phyloP scores from a whole-genome alignment of 352 stramenopile genomes.

The Peronospora farinosa region DNA sequence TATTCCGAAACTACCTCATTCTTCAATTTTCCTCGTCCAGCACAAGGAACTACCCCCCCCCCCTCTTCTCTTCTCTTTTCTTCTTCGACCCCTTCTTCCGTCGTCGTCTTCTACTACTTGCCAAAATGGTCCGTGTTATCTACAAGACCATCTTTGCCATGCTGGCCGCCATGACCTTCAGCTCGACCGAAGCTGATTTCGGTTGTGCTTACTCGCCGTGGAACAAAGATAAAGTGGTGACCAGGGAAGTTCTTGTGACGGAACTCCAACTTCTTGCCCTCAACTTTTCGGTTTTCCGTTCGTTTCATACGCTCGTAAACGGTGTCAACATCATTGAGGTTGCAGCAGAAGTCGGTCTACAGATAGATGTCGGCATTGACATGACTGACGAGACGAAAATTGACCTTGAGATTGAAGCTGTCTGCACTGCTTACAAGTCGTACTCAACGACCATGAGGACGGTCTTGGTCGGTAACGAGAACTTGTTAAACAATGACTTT shows the following conservation, averaged over 20 bases:
- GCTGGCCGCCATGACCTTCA: conserved; percentile 22
- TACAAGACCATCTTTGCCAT: conserved; percentile 36
- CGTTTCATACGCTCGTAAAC: conserved; percentile 58
- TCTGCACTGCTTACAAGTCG: conserved; percentile 38
- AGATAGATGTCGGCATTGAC: conserved; percentile 59
- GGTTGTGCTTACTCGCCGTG: conserved; percentile 63
- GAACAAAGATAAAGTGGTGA: conserved; percentile 34
- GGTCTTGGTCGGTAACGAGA: conserved; percentile 74
- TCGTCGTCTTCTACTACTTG: not conserved
- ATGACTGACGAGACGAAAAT: conserved; percentile 37
- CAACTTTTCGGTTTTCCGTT: conserved; percentile 60
- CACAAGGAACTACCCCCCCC: conserved; percentile 18
- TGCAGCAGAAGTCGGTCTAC: conserved; percentile 34
- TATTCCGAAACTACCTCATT: too few species aligned
- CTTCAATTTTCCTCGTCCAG: conserved; percentile 26
- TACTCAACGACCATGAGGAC: conserved; percentile 37
- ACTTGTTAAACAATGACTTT: conserved; percentile 49
- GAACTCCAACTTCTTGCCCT: conserved; percentile 34
- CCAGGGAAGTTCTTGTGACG: conserved; percentile 20
- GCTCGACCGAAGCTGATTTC: conserved; percentile 9
- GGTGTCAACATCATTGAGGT: conserved; percentile 44
- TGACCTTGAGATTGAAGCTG: conserved; percentile 53
- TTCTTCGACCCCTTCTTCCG: not conserved
- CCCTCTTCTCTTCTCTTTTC: conserved; percentile 3
- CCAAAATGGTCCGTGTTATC: conserved; percentile 31